Conservation (phyloP, 2,329 filamentous ascomycete species). For the Aspergillus spinulosporus region DNA sequence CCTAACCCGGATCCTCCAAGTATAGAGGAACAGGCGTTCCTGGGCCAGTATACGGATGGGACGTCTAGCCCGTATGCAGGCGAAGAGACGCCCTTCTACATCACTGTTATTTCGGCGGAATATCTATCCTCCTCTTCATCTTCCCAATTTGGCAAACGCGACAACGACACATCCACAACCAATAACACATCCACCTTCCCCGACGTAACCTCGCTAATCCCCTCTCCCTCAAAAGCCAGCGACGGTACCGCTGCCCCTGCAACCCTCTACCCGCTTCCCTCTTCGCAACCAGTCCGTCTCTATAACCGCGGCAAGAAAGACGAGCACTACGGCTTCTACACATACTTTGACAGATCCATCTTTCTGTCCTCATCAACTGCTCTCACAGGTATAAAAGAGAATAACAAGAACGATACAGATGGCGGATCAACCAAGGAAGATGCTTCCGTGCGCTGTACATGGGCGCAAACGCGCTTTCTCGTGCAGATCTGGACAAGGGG, state of each 20-base stretch:
- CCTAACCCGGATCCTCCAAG: slow-evolving; percentile 51
- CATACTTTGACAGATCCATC: slow-evolving; percentile 83
- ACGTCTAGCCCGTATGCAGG: slow-evolving; percentile 72
- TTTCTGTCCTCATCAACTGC: slow-evolving; percentile 66
- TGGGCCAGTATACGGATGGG: slow-evolving; percentile 82
- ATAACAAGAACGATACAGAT: slow-evolving; percentile 41
- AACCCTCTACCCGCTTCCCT: slow-evolving; percentile 67
- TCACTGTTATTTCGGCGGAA: slow-evolving; percentile 61
- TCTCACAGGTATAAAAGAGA: slow-evolving; percentile 45
- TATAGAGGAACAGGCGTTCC: slow-evolving; percentile 71
- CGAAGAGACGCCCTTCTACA: slow-evolving; percentile 85
- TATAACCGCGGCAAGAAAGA: slow-evolving; percentile 77
- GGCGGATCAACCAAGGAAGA: slow-evolving; percentile 52
- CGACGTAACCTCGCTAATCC: slow-evolving; percentile 59
- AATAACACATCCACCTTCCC: slow-evolving; percentile 29
- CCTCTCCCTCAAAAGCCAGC: slow-evolving; percentile 60
- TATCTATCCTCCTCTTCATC: slow-evolving; percentile 27
- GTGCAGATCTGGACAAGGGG: slow-evolving; percentile 64
- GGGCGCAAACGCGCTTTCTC: slow-evolving; percentile 61
- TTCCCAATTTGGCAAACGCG: slow-evolving; percentile 21
- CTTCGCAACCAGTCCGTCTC: slow-evolving; percentile 74
- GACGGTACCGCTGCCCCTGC: slow-evolving; percentile 74
- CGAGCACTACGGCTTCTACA: slow-evolving; percentile 94
- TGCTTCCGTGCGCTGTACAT: slow-evolving; percentile 57
- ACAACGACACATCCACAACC: slow-evolving; percentile 29